These are phyloP conservation scores for Bothia castanella DNA, from an alignment of 1,284 basidiomycete genomes.

Conservation along the genomic window DNA sequence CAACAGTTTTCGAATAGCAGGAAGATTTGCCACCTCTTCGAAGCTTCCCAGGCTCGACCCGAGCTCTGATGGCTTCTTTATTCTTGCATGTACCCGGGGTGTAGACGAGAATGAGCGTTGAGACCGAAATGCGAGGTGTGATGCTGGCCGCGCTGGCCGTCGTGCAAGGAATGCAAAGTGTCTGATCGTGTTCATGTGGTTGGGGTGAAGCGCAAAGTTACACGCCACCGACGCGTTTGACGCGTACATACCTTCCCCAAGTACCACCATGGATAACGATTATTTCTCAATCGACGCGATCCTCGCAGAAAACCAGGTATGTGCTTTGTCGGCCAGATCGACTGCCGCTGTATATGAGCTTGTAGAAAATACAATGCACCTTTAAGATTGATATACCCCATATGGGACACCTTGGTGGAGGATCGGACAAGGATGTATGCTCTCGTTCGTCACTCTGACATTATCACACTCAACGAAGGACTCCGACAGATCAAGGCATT, in stretches of 20 bases:
- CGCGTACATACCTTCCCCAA: not conserved
- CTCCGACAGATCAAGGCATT: conserved; percentile 56
- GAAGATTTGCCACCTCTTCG: conserved; percentile 38
- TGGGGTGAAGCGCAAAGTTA: conserved; percentile 3
- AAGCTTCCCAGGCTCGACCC: conserved; percentile 39
- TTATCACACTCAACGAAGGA: conserved; percentile 9
- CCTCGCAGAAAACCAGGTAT: conserved; percentile 83
- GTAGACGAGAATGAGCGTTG: conserved; percentile 38
- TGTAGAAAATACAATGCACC: conserved; percentile 83
- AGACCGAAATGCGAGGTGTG: conserved; percentile 17
- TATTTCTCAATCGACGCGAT: conserved; percentile 88
- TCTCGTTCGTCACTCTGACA: conserved; percentile 9
- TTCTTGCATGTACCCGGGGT: conserved; percentile 32
- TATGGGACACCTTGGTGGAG: conserved; percentile 84
- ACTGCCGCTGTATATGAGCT: not conserved
- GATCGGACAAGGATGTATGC: conserved; percentile 73
- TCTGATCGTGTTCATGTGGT: conserved; percentile 26
- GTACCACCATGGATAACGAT: conserved; percentile 76
- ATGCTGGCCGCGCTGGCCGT: conserved; percentile 15
- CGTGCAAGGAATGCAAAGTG: conserved; percentile 12
- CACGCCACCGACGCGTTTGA: conserved; percentile 28
- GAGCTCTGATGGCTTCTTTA: conserved; percentile 33
- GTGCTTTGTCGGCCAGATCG: conserved; percentile 7
- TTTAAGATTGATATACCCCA: conserved; percentile 83
- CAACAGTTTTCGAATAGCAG: conserved; percentile 47